These are phyloP conservation scores for Nakazawaea laoshanensis DNA, from an alignment of 805 yeast genomes.

Conservation along the genomic window DNA sequence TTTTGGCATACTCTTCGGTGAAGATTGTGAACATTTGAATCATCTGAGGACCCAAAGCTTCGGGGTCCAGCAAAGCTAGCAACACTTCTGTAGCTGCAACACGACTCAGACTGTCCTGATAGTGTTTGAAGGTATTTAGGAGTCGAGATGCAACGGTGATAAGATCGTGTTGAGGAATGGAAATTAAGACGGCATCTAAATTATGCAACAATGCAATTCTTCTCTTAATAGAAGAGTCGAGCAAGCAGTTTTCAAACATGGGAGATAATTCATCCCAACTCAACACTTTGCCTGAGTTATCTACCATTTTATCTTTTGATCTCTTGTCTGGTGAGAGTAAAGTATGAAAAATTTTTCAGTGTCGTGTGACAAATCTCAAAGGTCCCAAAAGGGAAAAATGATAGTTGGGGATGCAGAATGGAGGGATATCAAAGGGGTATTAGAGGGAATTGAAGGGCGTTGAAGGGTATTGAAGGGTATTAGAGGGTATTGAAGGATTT, in stretches of 20 bases:
- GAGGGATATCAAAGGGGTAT: too few species aligned
- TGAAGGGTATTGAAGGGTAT: too few species aligned
- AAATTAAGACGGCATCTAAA: background rate
- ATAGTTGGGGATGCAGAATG: too few species aligned
- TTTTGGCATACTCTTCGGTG: constrained; percentile 24
- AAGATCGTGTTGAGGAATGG: constrained; percentile 15
- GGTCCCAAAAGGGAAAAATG: too few species aligned
- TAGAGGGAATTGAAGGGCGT: too few species aligned
- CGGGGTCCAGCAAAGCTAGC: constrained; percentile 28
- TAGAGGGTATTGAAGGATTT: too few species aligned
- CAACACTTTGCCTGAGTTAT: background rate
- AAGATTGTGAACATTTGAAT: constrained; percentile 28
- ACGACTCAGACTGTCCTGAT: constrained; percentile 43
- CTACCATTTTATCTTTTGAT: too few species aligned
- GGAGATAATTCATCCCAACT: constrained; percentile 6
- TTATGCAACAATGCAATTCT: constrained; percentile 2
- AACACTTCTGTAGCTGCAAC: too few species aligned
- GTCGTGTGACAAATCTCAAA: too few species aligned
- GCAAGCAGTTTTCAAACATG: background rate
- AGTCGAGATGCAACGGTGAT: constrained; percentile 25
- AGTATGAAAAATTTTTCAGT: constrained; percentile 2
- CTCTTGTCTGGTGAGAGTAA: too few species aligned
- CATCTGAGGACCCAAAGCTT: constrained; percentile 23
- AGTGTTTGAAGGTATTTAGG: constrained; percentile 39
- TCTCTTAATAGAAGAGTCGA: constrained; percentile 2